Conservation (phyloP, 129 eudicot genomes). For the Ambrosia artemisiifolia region DNA sequence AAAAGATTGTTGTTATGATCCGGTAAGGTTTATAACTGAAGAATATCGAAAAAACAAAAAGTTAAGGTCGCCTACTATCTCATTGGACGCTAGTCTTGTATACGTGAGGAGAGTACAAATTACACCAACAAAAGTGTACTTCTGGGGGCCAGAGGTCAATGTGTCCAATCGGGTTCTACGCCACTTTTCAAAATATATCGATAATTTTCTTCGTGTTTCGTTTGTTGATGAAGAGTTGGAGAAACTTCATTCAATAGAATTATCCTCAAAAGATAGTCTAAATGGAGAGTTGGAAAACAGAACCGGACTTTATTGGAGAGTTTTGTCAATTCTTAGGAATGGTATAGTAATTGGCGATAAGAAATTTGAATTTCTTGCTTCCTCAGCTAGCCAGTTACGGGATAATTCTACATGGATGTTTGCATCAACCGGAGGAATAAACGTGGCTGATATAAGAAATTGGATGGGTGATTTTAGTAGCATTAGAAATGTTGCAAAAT, state of each 20-base stretch:
- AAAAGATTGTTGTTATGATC: slow-evolving; percentile 79
- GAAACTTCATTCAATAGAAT: slow-evolving; percentile 64
- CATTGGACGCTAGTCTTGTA: slow-evolving; percentile 63
- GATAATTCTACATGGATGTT: slow-evolving; percentile 90
- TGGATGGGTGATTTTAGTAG: slow-evolving; percentile 76
- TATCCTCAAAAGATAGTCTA: slow-evolving; percentile 45
- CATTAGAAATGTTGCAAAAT: slow-evolving; percentile 80
- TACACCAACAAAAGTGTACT: slow-evolving; percentile 76
- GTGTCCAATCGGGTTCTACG: slow-evolving; percentile 76
- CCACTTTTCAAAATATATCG: slow-evolving; percentile 43
- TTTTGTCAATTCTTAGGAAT: slow-evolving; percentile 45
- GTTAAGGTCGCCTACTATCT: slow-evolving; percentile 43
- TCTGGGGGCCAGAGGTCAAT: slow-evolving; percentile 78
- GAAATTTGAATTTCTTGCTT: slow-evolving; percentile 83
- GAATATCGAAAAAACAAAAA: slow-evolving; percentile 40
- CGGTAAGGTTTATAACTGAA: slow-evolving; percentile 55
- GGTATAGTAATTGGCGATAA: slow-evolving; percentile 66
- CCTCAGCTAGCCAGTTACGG: slow-evolving; percentile 81
- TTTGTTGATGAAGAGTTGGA: slow-evolving; percentile 79
- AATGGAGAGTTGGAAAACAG: slow-evolving; percentile 19
- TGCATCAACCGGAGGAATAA: slow-evolving; percentile 48
- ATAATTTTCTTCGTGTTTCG: slow-evolving; percentile 76
- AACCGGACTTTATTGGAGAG: slow-evolving; percentile 56
- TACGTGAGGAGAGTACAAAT: slow-evolving; percentile 78
- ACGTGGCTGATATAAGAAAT: slow-evolving; percentile 52